Base-by-base conservation (phyloP, 257 asterid genomes). In the Coffea canephora region DNA sequence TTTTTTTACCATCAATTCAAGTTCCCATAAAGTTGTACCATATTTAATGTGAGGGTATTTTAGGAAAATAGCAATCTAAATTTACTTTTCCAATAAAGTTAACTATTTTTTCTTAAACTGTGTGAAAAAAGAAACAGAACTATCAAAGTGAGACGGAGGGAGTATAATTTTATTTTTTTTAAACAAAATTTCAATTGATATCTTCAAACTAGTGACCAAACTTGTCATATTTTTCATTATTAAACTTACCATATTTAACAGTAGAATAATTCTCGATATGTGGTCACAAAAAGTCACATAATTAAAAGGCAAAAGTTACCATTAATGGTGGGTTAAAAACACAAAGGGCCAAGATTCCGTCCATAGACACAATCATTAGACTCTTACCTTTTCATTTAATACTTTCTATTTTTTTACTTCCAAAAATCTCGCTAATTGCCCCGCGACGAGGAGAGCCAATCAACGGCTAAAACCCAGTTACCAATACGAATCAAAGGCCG, bases 321-420 rank as follows among this genome's bases (percentile, higher is more conserved):
- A 64, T 64, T 64, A 64, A 64, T 64, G 8, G 39, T 64, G 11
- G 25, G 25, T 59, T 21, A 59, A 62, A 0, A 39, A 39, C 23
- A n/a, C 67, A 23, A 23, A 21, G 15, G 67, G 34, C 67, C 67
- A 61, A 61, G 34, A 21, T 61, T 61, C 31, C 67, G 23, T 61
- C 12, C 23, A 61, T 4, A 7, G 57, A 80, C 79, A 80, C n/a
- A 74, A 80, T 80, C 61, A 80, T 80, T 80, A 48, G 5, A 7
- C 69, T 19, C 34, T 39, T 23, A n/a, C 27, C 25, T 4, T 43
- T 41, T 23, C 31, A 31, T 46, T 74, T 46, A 15, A 45, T 2
- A 34, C 12, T 71, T 19, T 43, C 39, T 15, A 5, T 27, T 27
- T n/a, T 27, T 62, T 74, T 4, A 74, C 71, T 3, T 43, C 66